These are phyloP conservation scores for Sugiyamaella valdiviana DNA, from an alignment of 805 yeast species.

Conservation along the genomic window DNA sequence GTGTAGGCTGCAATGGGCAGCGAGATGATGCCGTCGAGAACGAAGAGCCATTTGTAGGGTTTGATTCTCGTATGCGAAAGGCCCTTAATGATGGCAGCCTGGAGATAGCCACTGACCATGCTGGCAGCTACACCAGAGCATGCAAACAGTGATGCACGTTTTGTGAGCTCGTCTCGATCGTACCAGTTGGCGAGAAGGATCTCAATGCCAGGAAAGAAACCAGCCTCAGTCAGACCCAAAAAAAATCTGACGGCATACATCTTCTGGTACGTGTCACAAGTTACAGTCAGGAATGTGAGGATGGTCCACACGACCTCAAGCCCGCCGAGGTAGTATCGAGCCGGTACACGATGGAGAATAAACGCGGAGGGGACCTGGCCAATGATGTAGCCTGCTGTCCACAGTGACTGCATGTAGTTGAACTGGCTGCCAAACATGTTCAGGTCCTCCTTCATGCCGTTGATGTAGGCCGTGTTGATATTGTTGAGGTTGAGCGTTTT, in stretches of 20 bases:
- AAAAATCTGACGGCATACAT: constrained; percentile 31
- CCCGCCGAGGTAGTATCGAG: constrained; percentile 41
- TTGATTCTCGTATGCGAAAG: constrained; percentile 28
- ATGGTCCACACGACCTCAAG: constrained; percentile 43
- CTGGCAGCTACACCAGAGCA: constrained; percentile 29
- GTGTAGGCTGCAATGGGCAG: constrained; percentile 42
- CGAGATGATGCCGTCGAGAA: constrained; percentile 41
- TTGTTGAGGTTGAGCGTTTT: constrained; percentile 41
- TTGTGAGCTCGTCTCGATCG: constrained; percentile 26
- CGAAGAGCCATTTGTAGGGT: constrained; percentile 44
- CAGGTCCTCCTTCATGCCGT: constrained; percentile 43
- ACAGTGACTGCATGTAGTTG: constrained; percentile 40
- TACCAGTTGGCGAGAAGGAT: constrained; percentile 31
- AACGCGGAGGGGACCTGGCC: constrained; percentile 44
- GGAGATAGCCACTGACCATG: constrained; percentile 56
- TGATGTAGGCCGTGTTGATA: constrained; percentile 42
- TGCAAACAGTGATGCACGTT: constrained; percentile 28
- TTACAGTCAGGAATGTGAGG: constrained; percentile 35
- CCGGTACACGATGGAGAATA: constrained; percentile 38
- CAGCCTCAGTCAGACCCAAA: constrained; percentile 30
- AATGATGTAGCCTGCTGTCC: constrained; percentile 47
- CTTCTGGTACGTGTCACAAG: constrained; percentile 42
- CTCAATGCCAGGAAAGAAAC: constrained; percentile 31
- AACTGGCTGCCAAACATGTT: constrained; percentile 39
- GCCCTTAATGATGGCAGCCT: constrained; percentile 45